Evolutionary conservation across 225 moss, liverwort and hornwort genomes (phyloP).

Genomic region (Lunularia cruciata): DNA sequence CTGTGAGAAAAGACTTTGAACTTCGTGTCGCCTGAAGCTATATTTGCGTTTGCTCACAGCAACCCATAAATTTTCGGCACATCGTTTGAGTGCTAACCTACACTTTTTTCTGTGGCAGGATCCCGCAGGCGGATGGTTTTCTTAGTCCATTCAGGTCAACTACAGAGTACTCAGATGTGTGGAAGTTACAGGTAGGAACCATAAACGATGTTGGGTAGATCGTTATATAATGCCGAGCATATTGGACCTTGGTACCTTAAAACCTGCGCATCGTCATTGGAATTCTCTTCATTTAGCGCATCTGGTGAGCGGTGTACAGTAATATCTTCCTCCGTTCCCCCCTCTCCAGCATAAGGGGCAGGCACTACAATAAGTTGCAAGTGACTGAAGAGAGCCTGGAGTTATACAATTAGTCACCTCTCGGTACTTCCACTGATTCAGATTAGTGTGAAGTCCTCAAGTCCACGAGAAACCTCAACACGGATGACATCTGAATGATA

Average conservation of each 20-base stretch:
- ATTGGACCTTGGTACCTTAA: neutral
- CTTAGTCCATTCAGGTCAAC: neutral
- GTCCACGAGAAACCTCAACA: too few relatives aligned
- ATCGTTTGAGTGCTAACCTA: neutral
- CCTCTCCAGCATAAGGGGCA: neutral
- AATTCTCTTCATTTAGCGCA: neutral
- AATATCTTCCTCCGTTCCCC: neutral
- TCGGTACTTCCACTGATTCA: too few relatives aligned
- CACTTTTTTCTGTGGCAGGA: neutral
- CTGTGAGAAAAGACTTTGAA: too few relatives aligned
- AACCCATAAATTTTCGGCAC: too few relatives aligned
- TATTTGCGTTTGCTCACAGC: too few relatives aligned
- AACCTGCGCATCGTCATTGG: neutral
- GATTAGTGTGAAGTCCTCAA: too few relatives aligned
- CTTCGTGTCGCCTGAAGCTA: too few relatives aligned
- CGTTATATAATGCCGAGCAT: neutral
- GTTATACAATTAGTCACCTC: too few relatives aligned
- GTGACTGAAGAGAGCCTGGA: too few relatives aligned
- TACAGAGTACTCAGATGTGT: neutral
- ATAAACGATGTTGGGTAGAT: neutral
- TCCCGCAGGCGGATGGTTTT: neutral
- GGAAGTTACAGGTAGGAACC: neutral
- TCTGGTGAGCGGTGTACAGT: neutral
- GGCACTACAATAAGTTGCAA: neutral
- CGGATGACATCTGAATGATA: too few relatives aligned